Percentiles rank a stretch among this genome's conserved stretches.
These are phyloP conservation scores for Tetrahymena elliotti DNA, from an alignment of 73 alveolate genomes.

Conservation along the genomic window DNA sequence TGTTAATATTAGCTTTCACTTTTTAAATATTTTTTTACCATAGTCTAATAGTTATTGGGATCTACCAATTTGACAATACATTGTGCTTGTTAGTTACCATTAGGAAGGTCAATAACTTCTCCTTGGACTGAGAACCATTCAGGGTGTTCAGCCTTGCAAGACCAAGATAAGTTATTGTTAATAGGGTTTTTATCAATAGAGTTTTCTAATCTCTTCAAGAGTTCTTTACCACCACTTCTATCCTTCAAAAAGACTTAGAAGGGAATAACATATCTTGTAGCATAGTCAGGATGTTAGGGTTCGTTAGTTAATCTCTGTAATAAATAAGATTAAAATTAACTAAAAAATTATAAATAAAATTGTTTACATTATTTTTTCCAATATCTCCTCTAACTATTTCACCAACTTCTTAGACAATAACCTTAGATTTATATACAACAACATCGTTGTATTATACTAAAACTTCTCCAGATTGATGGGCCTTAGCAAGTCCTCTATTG, in stretches of 20 bases:
- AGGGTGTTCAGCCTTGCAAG: not conserved
- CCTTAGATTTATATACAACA: not conserved
- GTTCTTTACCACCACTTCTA: not conserved
- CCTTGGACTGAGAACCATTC: not conserved
- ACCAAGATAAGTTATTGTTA: not conserved
- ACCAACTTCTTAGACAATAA: not conserved
- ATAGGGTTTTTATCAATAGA: not conserved
- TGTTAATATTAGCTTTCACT: not conserved
- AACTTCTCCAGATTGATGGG: not conserved
- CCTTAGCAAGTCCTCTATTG: not conserved
- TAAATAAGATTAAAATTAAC: not conserved
- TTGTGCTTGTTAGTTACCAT: not conserved
- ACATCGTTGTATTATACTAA: not conserved
- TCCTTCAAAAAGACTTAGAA: not conserved
- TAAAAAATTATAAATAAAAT: not conserved
- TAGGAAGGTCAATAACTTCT: not conserved
- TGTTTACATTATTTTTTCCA: not conserved
- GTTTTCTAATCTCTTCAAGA: not conserved
- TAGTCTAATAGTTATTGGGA: not conserved
- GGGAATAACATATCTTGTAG: not conserved
- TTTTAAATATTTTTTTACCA: not conserved
- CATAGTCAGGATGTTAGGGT: not conserved
- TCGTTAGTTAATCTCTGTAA: not conserved
- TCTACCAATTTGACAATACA: not conserved
- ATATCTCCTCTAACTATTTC: not conserved